phyloP scores from a whole-genome alignment of 495 filamentous ascomycete genomes.

The Penicillium goetzii region DNA sequence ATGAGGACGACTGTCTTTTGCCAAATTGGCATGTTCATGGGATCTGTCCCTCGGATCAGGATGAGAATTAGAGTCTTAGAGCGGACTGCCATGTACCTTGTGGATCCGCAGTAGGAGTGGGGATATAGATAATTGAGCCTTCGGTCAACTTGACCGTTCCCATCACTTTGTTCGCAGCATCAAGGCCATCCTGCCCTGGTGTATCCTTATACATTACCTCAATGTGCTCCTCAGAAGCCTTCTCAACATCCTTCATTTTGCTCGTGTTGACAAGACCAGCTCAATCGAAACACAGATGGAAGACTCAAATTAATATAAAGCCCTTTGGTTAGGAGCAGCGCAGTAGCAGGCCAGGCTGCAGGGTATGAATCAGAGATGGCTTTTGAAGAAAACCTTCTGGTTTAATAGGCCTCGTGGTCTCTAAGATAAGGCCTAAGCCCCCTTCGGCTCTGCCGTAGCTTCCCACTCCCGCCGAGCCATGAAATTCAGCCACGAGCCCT shows the following conservation, averaged over 20 bases:
- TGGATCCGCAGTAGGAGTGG: constrained; percentile 36
- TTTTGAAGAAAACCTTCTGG: not conserved
- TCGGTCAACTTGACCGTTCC: constrained; percentile 38
- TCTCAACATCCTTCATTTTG: constrained; percentile 16
- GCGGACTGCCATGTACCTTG: constrained; percentile 15
- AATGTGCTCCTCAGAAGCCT: constrained; percentile 20
- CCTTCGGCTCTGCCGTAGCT: not conserved
- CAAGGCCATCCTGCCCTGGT: not conserved
- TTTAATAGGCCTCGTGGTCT: not conserved
- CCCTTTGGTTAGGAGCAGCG: not conserved
- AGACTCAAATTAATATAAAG: not conserved
- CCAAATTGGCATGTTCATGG: constrained; percentile 35
- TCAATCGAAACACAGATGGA: not conserved
- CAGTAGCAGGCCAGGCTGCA: not conserved
- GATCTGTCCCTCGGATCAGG: constrained; percentile 22
- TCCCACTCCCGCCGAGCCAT: constrained; percentile 7
- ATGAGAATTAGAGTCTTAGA: not conserved
- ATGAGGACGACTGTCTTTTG: constrained; percentile 32
- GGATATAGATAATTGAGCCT: constrained; percentile 35
- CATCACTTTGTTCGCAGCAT: constrained; percentile 25
- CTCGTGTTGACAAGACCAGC: constrained; percentile 2
- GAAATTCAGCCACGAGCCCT: constrained; percentile 7
- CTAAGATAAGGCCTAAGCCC: not conserved
- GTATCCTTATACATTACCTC: constrained; percentile 26
- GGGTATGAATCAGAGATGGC: not conserved